Evolutionary conservation across 495 filamentous ascomycete genomes (phyloP).

Genomic region (Aspergillus coremiiformis): DNA sequence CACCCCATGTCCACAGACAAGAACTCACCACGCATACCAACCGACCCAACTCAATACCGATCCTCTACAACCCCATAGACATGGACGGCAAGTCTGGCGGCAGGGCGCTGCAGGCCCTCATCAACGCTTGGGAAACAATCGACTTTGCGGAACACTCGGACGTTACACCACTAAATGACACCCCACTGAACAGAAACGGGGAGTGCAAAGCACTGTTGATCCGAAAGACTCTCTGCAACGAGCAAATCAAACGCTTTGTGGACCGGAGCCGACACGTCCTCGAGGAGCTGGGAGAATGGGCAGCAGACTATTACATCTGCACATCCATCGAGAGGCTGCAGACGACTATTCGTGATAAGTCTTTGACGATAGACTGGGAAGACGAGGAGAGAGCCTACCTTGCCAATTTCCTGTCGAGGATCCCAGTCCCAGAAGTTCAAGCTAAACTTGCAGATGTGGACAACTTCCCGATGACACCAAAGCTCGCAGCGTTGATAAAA

Average conservation of each 20-base stretch:
- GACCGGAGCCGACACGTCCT: slow-evolving; percentile 36
- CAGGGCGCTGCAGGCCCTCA: slow-evolving; percentile 15
- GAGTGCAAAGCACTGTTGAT: slow-evolving; percentile 42
- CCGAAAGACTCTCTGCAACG: slow-evolving; percentile 54
- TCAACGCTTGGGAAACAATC: slow-evolving; percentile 19
- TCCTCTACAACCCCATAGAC: slow-evolving; percentile 35
- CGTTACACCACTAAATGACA: slow-evolving; percentile 46
- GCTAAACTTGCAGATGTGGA: slow-evolving; percentile 16
- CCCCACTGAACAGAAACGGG: slow-evolving; percentile 16
- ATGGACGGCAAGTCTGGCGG: slow-evolving; percentile 4
- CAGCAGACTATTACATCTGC: slow-evolving; percentile 62
- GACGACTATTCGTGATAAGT: slow-evolving; percentile 23
- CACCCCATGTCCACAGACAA: slow-evolving; percentile 61
- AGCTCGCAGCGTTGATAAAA: slow-evolving; percentile 47
- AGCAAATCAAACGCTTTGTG: slow-evolving; percentile 55
- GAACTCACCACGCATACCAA: slow-evolving; percentile 65
- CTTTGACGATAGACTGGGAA: slow-evolving; percentile 31
- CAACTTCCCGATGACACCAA: slow-evolving; percentile 38
- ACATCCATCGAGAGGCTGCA: slow-evolving; percentile 46
- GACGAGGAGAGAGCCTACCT: slow-evolving; percentile 58
- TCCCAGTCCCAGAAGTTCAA: slow-evolving; percentile 27
- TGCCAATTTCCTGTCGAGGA: slow-evolving; percentile 36
- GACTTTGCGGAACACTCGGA: slow-evolving; percentile 63
- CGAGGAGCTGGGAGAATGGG: slow-evolving; percentile 67
- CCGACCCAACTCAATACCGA: slow-evolving; percentile 51